phyloP scores from a whole-genome alignment of 2,329 filamentous ascomycete species.

The Didymella pomorum region DNA sequence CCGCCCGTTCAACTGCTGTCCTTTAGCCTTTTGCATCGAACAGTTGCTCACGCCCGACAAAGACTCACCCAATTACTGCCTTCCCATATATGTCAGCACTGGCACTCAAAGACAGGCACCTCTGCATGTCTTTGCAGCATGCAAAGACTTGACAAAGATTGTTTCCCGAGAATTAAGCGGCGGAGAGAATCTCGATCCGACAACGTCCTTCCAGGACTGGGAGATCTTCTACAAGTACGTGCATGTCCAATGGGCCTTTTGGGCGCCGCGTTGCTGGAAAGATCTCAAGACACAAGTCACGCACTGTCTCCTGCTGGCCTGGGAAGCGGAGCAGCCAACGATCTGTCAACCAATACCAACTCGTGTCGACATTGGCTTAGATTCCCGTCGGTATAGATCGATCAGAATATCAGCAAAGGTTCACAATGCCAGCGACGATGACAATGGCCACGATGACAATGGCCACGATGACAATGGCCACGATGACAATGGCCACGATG shows the following conservation, averaged over 20 bases:
- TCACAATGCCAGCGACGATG: no score
- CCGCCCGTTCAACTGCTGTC: neutral
- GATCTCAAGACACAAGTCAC: neutral
- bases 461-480: no score
- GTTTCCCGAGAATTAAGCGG: neutral
- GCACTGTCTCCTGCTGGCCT: neutral
- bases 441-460: no score
- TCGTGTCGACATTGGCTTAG: neutral
- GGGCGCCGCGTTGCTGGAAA: neutral
- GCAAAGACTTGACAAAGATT: neutral
- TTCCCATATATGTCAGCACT: neutral
- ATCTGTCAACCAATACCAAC: neutral
- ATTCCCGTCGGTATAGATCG: no score
- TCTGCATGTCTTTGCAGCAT: neutral
- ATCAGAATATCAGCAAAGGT: no score
- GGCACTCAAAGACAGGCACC: neutral
- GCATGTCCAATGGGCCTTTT: neutral
- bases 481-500: no score
- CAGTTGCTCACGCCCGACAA: neutral
- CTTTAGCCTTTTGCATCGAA: neutral
- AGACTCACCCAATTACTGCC: neutral
- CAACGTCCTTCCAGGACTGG: neutral
- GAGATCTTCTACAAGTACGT: neutral
- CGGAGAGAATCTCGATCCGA: neutral
- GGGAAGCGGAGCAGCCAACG: neutral